Base-by-base conservation (phyloP, 2,329 filamentous ascomycete genomes). In the Aspergillus amoenus region DNA sequence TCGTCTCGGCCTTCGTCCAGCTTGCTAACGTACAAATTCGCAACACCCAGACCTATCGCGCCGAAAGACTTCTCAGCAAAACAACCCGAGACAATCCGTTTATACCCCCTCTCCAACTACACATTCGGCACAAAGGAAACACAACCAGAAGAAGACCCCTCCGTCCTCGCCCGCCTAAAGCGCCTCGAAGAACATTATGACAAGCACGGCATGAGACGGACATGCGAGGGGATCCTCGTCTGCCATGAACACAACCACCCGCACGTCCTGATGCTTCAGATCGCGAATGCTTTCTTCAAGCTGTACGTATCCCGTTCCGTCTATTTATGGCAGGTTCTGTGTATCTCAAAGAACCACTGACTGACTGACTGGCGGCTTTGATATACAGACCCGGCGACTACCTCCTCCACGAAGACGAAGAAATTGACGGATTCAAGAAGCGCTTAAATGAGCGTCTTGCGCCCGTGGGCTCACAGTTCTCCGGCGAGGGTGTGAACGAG, bases 181-280 rank as follows among this genome's bases (percentile, higher is more conserved):
- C 88, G 94, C 8, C 83, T 99, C n/a, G 92, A 97, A 74, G 93
- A 97, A 73, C 93, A 99, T 78, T 99, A 96, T 75, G 82, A 85
- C 30, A 83, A 88, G 62, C 87, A 97, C 81, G 94, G 94, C 70
- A 99, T 99, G 94, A 88, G 94, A 57, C 88, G 94, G 55, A 97
- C 94, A 17, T 97, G 93, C 76, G 94, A 99, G 79, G 94, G 93
- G 68, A 91, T 99, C 67, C 84, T 99, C 47, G 91, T 99, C 66
- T 99, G 94, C 79, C 94, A 99, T 75, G 94, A 99, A 78, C 93
- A 97, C 81, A 97, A 97, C 78, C 94, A 97, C 76, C 94, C 94
- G 13, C 94, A 99, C 76, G 96, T 99, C 63, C 81, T 99, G 65
- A 97, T 99, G 94, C 84, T 99, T 62, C 94, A 99, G 82, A 99